A percentile compares a stretch with the other conserved stretches of the same genome.
phyloP scores from a whole-genome alignment of 768 basidiomycete species.

The Russula olivacea region DNA sequence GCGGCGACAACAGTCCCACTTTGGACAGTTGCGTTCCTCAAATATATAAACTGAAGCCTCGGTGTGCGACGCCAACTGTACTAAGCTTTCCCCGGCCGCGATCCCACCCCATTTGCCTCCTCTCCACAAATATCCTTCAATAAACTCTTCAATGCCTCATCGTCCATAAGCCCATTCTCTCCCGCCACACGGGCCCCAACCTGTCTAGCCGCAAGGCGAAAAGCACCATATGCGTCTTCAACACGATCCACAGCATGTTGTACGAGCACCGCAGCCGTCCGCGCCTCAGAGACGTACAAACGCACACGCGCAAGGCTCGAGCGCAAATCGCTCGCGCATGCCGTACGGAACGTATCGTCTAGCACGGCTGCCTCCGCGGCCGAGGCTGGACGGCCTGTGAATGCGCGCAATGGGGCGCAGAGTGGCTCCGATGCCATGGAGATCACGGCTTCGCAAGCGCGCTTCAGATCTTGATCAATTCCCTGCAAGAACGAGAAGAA shows the following conservation, averaged over 20 bases:
- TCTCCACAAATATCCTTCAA: constrained; percentile 22
- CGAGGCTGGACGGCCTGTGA: constrained; percentile 55
- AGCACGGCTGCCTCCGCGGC: constrained; percentile 45
- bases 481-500: constrained; percentile 41
- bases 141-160: constrained; percentile 32
- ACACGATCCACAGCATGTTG: constrained; percentile 72
- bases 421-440: constrained; percentile 50
- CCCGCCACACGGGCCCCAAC: constrained; percentile 38
- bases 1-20: background rate
- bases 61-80: background rate
- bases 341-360: constrained; percentile 49
- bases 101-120: background rate
- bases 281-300: constrained; percentile 75
- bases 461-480: constrained; percentile 81
- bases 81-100: background rate
- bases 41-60: background rate
- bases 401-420: constrained; percentile 54
- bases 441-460: constrained; percentile 82
- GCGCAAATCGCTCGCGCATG: constrained; percentile 51
- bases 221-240: constrained; percentile 66
- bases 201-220: constrained; percentile 55
- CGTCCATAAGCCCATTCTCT: constrained; percentile 31
- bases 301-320: constrained; percentile 52
- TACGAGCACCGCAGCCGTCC: constrained; percentile 72
- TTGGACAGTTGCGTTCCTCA: no score